A percentile compares a stretch with the other conserved stretches of the same genome.
Evolutionary conservation across 768 basidiomycete genomes (phyloP).

Genomic region (Astraeus odoratus): DNA sequence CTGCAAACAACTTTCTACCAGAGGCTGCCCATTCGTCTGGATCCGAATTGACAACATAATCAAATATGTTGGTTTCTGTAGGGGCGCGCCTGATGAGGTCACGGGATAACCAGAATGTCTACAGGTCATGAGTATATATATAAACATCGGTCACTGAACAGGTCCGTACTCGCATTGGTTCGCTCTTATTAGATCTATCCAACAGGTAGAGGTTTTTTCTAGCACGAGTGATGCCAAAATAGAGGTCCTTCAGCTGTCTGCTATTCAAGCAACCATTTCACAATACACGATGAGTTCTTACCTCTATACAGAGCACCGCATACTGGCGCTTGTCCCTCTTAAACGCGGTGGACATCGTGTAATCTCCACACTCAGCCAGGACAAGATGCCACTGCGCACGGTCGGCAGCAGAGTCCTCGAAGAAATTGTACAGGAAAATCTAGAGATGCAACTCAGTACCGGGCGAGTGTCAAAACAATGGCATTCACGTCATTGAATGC

Average conservation of each 20-base stretch:
- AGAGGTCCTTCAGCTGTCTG: slow-evolving; percentile 54
- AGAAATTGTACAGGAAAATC: slow-evolving; percentile 74
- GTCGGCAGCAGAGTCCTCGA: slow-evolving; percentile 52
- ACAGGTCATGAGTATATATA: background rate
- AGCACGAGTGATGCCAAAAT: slow-evolving; percentile 66
- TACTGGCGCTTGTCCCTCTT: slow-evolving; percentile 38
- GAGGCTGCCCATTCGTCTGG: slow-evolving; percentile 38
- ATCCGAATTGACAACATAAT: slow-evolving; percentile 48
- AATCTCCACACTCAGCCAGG: slow-evolving; percentile 23
- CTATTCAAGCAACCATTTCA: background rate
- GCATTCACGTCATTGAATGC: slow-evolving; percentile 5
- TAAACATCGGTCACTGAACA: background rate
- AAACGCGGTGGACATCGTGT: slow-evolving; percentile 36
- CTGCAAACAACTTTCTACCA: slow-evolving; percentile 33
- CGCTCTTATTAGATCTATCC: slow-evolving; percentile 51
- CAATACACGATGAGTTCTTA: slow-evolving; percentile 15
- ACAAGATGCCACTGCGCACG: slow-evolving; percentile 54
- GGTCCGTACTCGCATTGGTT: slow-evolving; percentile 46
- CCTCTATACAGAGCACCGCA: slow-evolving; percentile 53
- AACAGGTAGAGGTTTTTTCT: slow-evolving; percentile 65
- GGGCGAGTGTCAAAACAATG: background rate
- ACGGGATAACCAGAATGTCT: slow-evolving; percentile 47
- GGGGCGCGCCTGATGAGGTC: slow-evolving; percentile 42
- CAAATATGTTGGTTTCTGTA: slow-evolving; percentile 42
- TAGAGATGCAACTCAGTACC: slow-evolving; percentile 19